phyloP scores from a whole-genome alignment of 331 rosid genomes.

The Cydonia oblonga region DNA sequence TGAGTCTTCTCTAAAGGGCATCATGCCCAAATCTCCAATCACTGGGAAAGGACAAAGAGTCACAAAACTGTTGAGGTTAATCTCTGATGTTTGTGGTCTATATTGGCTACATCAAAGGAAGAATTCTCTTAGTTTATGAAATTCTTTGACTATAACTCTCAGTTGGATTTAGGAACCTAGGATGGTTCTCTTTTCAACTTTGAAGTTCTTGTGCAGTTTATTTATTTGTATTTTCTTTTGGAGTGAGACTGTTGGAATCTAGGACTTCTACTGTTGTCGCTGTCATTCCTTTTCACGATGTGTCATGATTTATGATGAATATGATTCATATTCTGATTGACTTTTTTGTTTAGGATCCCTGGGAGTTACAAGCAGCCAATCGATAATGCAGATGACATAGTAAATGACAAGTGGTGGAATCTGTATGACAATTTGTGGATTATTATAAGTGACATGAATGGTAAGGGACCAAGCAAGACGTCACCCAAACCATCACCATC shows the following conservation, averaged over 20 bases:
- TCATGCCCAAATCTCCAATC: neutral
- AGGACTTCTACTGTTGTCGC: neutral
- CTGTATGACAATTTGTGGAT: constrained; percentile 74
- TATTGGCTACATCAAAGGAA: neutral
- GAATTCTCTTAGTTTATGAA: neutral
- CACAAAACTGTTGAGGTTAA: neutral
- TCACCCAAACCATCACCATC: constrained; percentile 57
- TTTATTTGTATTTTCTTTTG: neutral
- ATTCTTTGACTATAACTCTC: neutral
- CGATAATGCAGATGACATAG: constrained; percentile 31
- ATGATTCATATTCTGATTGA: constrained; percentile 16
- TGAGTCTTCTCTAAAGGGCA: neutral
- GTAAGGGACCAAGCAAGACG: constrained; percentile 60
- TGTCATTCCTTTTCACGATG: neutral
- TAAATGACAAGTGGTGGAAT: constrained; percentile 83
- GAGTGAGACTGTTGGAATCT: neutral
- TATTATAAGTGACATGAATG: constrained; percentile 65
- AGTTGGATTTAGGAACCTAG: neutral
- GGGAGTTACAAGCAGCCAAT: constrained; percentile 35
- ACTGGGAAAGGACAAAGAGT: neutral
- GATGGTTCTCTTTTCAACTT: neutral
- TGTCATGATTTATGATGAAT: neutral
- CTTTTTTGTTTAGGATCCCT: constrained; percentile 27
- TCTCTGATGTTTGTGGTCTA: neutral
- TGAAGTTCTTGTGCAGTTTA: neutral